Percentiles rank a stretch among this genome's conserved stretches.
Conservation (phyloP, 2,329 filamentous ascomycete genomes). For the Colletotrichum sojae region DNA sequence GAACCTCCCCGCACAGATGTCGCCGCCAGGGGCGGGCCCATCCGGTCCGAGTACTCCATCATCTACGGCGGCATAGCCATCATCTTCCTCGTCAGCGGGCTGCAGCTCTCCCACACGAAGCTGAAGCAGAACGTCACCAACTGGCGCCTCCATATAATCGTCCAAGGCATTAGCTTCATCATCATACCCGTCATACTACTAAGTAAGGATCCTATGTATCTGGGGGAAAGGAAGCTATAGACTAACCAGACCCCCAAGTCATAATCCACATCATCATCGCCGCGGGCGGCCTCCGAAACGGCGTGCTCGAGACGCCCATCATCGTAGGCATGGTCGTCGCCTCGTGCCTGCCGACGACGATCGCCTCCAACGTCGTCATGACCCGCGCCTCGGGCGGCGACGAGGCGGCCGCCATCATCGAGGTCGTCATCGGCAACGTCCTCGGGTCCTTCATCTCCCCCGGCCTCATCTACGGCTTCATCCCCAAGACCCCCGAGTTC, state of each 20-base stretch:
- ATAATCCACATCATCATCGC: conserved; percentile 63
- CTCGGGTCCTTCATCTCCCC: conserved; percentile 78
- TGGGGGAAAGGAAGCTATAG: not conserved
- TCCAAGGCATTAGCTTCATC: conserved; percentile 77
- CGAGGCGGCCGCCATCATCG: conserved; percentile 74
- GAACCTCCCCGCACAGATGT: conserved; percentile 53
- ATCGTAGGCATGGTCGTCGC: conserved; percentile 78
- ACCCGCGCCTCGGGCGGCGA: conserved; percentile 78
- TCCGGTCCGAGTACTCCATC: conserved; percentile 71
- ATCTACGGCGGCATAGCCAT: conserved; percentile 78
- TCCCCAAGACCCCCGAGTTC: conserved; percentile 67
- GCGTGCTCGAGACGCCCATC: conserved; percentile 74
- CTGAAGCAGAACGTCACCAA: conserved; percentile 73
- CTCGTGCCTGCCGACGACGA: conserved; percentile 79
- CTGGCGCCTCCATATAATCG: conserved; percentile 77
- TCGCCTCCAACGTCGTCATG: conserved; percentile 82
- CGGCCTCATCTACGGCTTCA: conserved; percentile 73
- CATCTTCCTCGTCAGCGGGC: conserved; percentile 80
- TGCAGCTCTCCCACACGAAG: conserved; percentile 76
- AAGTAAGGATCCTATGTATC: conserved; percentile 51
- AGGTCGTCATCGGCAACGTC: conserved; percentile 79
- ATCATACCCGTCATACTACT: conserved; percentile 75
- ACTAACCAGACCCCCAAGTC: conserved; percentile 46
- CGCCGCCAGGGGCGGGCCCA: conserved; percentile 62
- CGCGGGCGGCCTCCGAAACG: conserved; percentile 62